Conservation (phyloP, 2,329 filamentous ascomycete species). For the Cercospora citrullina region DNA sequence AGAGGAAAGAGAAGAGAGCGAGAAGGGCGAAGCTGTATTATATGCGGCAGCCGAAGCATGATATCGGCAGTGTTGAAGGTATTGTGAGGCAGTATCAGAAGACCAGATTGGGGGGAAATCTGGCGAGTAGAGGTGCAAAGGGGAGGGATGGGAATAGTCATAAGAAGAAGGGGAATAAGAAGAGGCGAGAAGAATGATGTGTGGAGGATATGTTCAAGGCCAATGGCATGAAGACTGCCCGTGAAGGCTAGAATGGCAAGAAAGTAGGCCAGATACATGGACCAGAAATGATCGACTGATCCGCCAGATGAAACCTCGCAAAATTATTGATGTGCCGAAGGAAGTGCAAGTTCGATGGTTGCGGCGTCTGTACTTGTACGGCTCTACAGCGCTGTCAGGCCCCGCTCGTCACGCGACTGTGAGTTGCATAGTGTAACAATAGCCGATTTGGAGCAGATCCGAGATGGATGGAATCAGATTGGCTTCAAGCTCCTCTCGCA, state of each 20-base stretch:
- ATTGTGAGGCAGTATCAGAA: conserved; percentile 68
- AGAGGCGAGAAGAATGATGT: conserved; percentile 4
- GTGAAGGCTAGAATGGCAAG: neutral
- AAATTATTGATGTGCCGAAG: neutral
- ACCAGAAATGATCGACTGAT: neutral
- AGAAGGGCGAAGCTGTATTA: conserved; percentile 86
- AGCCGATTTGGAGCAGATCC: no score
- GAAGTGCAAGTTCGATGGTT: neutral
- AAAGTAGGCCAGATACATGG: neutral
- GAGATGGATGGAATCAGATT: no score
- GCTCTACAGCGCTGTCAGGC: no score
- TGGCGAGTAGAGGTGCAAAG: conserved; percentile 31
- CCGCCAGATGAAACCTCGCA: neutral
- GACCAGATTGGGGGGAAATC: conserved; percentile 47
- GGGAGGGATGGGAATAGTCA: conserved; percentile 35
- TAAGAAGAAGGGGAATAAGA: conserved; percentile 32
- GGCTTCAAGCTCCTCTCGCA: no score
- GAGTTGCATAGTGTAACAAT: no score
- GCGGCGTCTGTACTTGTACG: no score
- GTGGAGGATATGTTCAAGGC: neutral
- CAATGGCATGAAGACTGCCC: neutral
- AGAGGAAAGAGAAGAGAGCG: conserved; percentile 79
- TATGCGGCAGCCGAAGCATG: conserved; percentile 84
- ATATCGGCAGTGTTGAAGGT: conserved; percentile 81
- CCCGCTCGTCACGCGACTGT: no score